A percentile compares a stretch with the other conserved stretches of the same genome.
Conservation (phyloP, 371 early-diverging fungal genomes). For the Mucor racemosus region DNA sequence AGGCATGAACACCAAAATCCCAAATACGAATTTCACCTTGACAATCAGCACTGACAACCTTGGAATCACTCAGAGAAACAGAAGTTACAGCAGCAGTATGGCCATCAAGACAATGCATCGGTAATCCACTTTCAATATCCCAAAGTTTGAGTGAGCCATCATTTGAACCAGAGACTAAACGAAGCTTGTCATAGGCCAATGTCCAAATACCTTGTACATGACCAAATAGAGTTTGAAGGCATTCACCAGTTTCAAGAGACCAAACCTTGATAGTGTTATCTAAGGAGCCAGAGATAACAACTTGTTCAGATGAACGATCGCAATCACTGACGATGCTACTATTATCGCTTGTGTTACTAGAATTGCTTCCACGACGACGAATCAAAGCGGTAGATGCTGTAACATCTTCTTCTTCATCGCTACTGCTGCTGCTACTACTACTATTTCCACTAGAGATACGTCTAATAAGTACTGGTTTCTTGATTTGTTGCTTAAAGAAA, state of each 20-base stretch:
- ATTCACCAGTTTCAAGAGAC: slow-evolving; percentile 79
- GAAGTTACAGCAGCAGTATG: slow-evolving; percentile 69
- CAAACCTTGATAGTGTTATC: slow-evolving; percentile 90
- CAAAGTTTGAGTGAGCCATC: slow-evolving; percentile 89
- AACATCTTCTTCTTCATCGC: slow-evolving; percentile 22
- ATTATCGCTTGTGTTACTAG: slow-evolving; percentile 11
- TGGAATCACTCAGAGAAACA: slow-evolving; percentile 80
- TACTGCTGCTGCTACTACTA: slow-evolving; percentile 11
- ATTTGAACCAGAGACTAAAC: slow-evolving; percentile 86
- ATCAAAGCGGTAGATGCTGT: slow-evolving; percentile 2
- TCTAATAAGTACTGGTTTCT: not conserved
- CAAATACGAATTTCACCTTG: slow-evolving; percentile 77
- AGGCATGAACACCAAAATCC: slow-evolving; percentile 59
- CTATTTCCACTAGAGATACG: slow-evolving; percentile 7
- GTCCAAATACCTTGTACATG: slow-evolving; percentile 90
- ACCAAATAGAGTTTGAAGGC: slow-evolving; percentile 81
- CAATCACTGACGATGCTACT: slow-evolving; percentile 21
- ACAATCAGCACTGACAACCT: slow-evolving; percentile 81
- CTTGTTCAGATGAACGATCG: slow-evolving; percentile 35
- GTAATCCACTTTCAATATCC: slow-evolving; percentile 85
- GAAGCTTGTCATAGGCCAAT: slow-evolving; percentile 81
- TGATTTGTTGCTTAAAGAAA: slow-evolving; percentile 22
- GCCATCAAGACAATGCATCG: slow-evolving; percentile 70
- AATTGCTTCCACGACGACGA: slow-evolving; percentile 13
- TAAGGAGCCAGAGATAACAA: slow-evolving; percentile 80